A percentile compares a stretch with the other conserved stretches of the same genome.
These are phyloP conservation scores for Ophiosphaerella korrae DNA, from an alignment of 2,329 filamentous ascomycete genomes.

Conservation along the genomic window DNA sequence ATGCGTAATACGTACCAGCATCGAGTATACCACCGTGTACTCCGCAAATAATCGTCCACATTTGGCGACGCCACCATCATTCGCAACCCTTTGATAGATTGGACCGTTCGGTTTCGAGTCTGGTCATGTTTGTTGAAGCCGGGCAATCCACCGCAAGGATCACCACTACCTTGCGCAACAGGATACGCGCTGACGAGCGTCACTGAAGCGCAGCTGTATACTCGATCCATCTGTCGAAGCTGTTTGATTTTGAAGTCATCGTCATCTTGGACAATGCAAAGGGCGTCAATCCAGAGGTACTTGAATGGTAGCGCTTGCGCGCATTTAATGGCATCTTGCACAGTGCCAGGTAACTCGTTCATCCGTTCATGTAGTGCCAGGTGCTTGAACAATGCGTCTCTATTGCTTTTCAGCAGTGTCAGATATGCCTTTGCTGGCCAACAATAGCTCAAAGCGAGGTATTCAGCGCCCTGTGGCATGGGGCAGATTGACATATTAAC, in stretches of 20 bases:
- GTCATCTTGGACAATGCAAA: constrained; percentile 6
- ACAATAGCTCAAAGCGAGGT: constrained; percentile 4
- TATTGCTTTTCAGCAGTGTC: neutral
- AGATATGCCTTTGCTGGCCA: constrained; percentile 1
- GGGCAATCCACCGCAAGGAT: constrained; percentile 7
- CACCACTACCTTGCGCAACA: neutral
- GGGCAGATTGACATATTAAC: constrained; percentile 1
- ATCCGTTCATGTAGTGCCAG: neutral
- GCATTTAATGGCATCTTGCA: constrained; percentile 2
- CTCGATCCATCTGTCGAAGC: constrained; percentile 5
- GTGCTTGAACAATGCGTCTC: neutral
- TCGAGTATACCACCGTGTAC: constrained; percentile 1
- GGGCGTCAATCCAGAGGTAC: constrained; percentile 3
- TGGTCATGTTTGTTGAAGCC: neutral
- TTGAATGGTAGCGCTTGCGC: constrained; percentile 1
- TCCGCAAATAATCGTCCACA: neutral
- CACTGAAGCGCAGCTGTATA: constrained; percentile 1
- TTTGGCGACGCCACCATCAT: constrained; percentile 1
- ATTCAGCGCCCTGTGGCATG: neutral
- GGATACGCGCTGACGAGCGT: constrained; percentile 5
- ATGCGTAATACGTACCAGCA: neutral
- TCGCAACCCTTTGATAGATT: neutral
- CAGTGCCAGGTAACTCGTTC: neutral
- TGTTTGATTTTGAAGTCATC: neutral
- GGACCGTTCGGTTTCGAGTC: neutral